phyloP scores from a whole-genome alignment of 179 eudicot genomes.

The Actinidia polygama region DNA sequence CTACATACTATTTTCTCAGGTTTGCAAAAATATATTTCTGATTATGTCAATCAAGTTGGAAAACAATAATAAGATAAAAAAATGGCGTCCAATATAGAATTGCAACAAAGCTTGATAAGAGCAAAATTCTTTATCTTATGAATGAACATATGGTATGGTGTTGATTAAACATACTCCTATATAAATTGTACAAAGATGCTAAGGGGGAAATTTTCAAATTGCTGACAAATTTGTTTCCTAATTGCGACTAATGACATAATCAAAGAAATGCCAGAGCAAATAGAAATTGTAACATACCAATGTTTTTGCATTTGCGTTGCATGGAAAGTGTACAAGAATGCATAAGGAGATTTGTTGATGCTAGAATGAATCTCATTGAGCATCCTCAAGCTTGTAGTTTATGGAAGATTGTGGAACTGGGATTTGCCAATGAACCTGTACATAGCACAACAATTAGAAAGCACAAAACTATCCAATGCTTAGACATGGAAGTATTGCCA shows the following conservation, averaged over 20 bases:
- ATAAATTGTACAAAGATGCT: not conserved
- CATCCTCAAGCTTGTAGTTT: constrained; percentile 56
- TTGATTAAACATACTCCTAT: not conserved
- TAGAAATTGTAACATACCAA: too few relatives aligned
- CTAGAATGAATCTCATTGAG: not conserved
- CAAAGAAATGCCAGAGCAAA: too few relatives aligned
- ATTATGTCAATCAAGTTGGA: too few relatives aligned
- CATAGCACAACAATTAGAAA: not conserved
- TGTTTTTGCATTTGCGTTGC: not conserved
- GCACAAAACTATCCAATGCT: too few relatives aligned
- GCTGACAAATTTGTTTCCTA: not conserved
- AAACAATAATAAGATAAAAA: too few relatives aligned
- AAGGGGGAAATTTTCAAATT: too few relatives aligned
- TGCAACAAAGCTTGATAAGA: too few relatives aligned
- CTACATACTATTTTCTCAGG: too few relatives aligned
- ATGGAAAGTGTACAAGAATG: not conserved
- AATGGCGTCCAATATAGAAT: too few relatives aligned
- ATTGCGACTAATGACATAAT: not conserved
- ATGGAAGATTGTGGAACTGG: constrained; percentile 58
- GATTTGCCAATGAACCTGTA: constrained; percentile 81
- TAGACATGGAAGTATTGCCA: not conserved
- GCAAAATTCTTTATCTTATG: too few relatives aligned
- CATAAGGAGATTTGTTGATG: too few relatives aligned
- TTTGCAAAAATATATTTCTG: too few relatives aligned
- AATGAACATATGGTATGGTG: not conserved